Percentiles rank a stretch among this genome's conserved stretches.
Conservation (phyloP, 2,329 filamentous ascomycete species). For the Fusarium tuaranense region DNA sequence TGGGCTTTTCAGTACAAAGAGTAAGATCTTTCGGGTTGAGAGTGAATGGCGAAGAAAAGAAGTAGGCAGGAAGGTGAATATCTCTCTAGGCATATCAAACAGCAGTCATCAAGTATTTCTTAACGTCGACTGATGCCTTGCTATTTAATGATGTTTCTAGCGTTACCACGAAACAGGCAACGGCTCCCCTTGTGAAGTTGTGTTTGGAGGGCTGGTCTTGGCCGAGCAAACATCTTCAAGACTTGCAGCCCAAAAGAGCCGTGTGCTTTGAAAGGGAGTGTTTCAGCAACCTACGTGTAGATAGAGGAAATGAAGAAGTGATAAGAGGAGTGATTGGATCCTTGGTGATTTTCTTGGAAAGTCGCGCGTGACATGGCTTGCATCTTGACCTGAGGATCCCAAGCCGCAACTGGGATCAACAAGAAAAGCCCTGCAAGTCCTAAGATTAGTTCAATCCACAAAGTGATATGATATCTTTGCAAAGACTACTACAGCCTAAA, state of each 20-base stretch:
- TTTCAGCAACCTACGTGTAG: rapidly evolving
- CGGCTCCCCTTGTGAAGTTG: not conserved
- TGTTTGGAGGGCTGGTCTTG: not conserved
- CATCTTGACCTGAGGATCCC: not conserved
- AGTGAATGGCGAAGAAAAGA: not conserved
- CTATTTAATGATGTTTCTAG: not conserved
- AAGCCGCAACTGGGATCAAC: not conserved
- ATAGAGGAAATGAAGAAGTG: not conserved
- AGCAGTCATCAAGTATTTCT: not conserved
- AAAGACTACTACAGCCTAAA: not conserved
- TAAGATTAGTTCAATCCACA: not conserved
- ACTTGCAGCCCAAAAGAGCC: not conserved
- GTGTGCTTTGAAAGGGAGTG: not conserved
- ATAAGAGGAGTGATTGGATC: not conserved
- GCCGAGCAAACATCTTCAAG: not conserved
- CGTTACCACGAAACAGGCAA: not conserved
- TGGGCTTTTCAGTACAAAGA: not conserved
- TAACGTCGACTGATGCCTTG: not conserved
- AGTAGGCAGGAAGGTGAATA: not conserved
- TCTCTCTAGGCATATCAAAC: not conserved
- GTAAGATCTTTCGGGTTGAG: not conserved
- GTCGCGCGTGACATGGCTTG: not conserved
- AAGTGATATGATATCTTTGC: not conserved
- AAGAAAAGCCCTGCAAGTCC: not conserved
- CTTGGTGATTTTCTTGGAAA: not conserved